A percentile compares a stretch with the other conserved stretches of the same genome.
Conservation (phyloP, 2,329 filamentous ascomycete species). For the Nigrospora osmanthi region DNA sequence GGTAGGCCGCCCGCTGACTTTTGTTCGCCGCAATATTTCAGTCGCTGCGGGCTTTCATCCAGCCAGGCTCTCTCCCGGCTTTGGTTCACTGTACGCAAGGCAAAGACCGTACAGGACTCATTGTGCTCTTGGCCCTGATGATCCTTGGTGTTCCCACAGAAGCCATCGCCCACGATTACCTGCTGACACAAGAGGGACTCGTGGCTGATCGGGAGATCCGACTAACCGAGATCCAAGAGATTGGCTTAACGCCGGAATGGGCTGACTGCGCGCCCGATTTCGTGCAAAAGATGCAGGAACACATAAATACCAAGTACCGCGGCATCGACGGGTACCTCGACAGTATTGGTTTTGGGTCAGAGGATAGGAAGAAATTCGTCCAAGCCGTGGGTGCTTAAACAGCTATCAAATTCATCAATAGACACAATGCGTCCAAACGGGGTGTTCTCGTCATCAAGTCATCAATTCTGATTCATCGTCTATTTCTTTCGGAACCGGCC, state of each 20-base stretch:
- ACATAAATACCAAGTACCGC: constrained; percentile 56
- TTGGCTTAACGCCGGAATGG: constrained; percentile 71
- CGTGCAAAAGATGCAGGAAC: constrained; percentile 47
- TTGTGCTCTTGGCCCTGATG: constrained; percentile 61
- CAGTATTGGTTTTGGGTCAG: constrained; percentile 47
- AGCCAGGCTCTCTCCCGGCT: constrained; percentile 48
- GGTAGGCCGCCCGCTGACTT: neutral
- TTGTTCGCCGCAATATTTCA: constrained; percentile 8
- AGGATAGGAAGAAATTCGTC: constrained; percentile 31
- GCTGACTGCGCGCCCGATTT: constrained; percentile 57
- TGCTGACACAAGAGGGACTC: constrained; percentile 53
- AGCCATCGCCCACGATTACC: constrained; percentile 66
- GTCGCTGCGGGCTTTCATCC: constrained; percentile 40
- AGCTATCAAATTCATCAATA: too few relatives aligned
- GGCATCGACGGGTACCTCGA: constrained; percentile 59
- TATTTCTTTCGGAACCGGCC: constrained; percentile 69
- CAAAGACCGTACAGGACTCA: constrained; percentile 75
- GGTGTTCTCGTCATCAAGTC: constrained; percentile 1
- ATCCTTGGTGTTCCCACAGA: constrained; percentile 47
- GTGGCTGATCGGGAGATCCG: constrained; percentile 51
- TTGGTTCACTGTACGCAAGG: constrained; percentile 83
- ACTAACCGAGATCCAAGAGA: constrained; percentile 57
- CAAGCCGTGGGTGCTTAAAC: constrained; percentile 32
- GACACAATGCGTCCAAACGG: neutral
- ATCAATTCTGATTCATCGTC: constrained; percentile 10